phyloP scores from a whole-genome alignment of 352 stramenopile genomes.

The Globisporangium mamillatum region DNA sequence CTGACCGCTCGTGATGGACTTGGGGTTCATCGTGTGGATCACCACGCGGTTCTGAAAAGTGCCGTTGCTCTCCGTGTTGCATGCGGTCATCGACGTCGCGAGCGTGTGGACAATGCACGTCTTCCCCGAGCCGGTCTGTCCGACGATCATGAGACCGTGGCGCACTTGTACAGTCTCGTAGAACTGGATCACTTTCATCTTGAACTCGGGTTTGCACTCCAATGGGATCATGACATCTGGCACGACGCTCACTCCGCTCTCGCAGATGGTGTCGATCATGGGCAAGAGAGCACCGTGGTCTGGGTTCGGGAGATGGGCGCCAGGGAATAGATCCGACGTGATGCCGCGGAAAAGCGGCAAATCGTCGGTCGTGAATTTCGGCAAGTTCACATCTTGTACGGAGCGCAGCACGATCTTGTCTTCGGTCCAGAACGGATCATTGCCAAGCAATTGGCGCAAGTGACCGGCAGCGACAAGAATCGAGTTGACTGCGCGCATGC shows the following conservation, averaged over 20 bases:
- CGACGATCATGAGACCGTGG: slow-evolving; percentile 96
- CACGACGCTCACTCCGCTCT: slow-evolving; percentile 53
- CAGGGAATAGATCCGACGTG: slow-evolving; percentile 92
- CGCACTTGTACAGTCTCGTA: slow-evolving; percentile 95
- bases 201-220: slow-evolving; percentile 81
- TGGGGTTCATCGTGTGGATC: slow-evolving; percentile 93
- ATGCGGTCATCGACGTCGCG: slow-evolving; percentile 72
- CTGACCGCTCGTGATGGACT: slow-evolving; percentile 92
- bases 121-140: slow-evolving; percentile 91
- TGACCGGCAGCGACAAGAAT: slow-evolving; percentile 93
- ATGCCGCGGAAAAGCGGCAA: slow-evolving; percentile 92
- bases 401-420: slow-evolving; percentile 91
- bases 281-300: slow-evolving; percentile 82
- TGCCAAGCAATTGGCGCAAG: slow-evolving; percentile 84
- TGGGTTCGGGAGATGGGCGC: slow-evolving; percentile 80
- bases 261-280: slow-evolving; percentile 83
- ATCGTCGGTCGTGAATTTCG: slow-evolving; percentile 94
- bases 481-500: slow-evolving; percentile 94
- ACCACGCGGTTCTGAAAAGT: slow-evolving; percentile 63
- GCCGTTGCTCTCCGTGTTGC: slow-evolving; percentile 50
- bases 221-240: slow-evolving; percentile 58
- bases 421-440: slow-evolving; percentile 88
- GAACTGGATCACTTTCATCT: slow-evolving; percentile 91
- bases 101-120: slow-evolving; percentile 90
- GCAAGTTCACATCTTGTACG: slow-evolving; percentile 93